Percentiles rank a stretch among this genome's conserved stretches.
These are phyloP conservation scores for Puccinia coronata DNA, from an alignment of 1,284 basidiomycete genomes.

Conservation along the genomic window DNA sequence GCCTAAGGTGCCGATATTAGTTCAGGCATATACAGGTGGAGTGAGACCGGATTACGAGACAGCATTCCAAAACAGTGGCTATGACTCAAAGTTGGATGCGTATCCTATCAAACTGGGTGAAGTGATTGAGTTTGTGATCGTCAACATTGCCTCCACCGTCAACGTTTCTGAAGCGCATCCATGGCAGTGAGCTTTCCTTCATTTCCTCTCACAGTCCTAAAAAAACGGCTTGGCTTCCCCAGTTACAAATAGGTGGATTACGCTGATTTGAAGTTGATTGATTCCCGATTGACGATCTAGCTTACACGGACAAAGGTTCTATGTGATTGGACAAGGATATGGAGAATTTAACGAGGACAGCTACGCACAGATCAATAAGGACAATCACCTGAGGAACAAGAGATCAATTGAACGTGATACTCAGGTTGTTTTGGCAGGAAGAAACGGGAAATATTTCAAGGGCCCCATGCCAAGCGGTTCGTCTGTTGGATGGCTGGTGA, in stretches of 20 bases:
- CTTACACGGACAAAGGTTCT: conserved; percentile 31
- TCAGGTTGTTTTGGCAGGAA: conserved; percentile 37
- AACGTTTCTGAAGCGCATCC: conserved; percentile 46
- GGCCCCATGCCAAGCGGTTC: conserved; percentile 11
- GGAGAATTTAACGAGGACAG: conserved; percentile 39
- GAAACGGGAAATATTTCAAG: conserved; percentile 20
- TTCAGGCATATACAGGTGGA: conserved; percentile 31
- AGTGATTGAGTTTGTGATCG: conserved; percentile 41
- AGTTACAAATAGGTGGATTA: neutral
- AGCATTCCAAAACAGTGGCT: conserved; percentile 35
- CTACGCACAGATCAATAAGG: conserved; percentile 12
- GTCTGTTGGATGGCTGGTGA: conserved; percentile 36
- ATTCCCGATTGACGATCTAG: neutral
- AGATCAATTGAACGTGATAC: conserved; percentile 41
- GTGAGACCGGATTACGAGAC: conserved; percentile 21
- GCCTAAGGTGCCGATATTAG: conserved; percentile 18
- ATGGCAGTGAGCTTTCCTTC: conserved; percentile 38
- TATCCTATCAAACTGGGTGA: conserved; percentile 46
- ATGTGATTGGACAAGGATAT: conserved; percentile 18
- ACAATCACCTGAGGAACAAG: conserved; percentile 6
- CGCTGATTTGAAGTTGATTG: neutral
- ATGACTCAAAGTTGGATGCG: conserved; percentile 26
- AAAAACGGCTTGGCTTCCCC: no score
- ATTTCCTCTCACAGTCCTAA: neutral
- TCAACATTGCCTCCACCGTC: conserved; percentile 33